These are phyloP conservation scores for Cornus suecica DNA, from an alignment of 148 eudicot species.

Conservation along the genomic window DNA sequence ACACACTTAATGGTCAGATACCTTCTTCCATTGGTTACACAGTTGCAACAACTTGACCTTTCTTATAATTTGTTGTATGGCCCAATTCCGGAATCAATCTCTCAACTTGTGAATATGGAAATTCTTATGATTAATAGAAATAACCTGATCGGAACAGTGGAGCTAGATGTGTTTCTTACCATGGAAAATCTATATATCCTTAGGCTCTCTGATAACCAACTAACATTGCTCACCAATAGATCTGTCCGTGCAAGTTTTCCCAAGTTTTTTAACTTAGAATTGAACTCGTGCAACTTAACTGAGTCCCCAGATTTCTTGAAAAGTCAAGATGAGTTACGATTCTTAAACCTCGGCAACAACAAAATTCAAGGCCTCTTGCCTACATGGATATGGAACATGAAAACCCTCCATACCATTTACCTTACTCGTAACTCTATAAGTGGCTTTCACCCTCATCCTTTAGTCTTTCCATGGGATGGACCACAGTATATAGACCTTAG, in stretches of 20 bases:
- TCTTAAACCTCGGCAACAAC: slow-evolving; percentile 7
- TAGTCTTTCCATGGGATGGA: background rate
- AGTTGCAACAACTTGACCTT: background rate
- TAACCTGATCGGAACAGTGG: slow-evolving; percentile 7
- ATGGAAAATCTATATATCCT: background rate
- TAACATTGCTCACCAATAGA: slow-evolving; percentile 3
- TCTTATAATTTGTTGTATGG: too few species aligned
- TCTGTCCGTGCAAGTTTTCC: background rate
- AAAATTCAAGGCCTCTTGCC: slow-evolving; percentile 21
- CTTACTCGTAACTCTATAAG: slow-evolving; percentile 6
- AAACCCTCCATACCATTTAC: background rate
- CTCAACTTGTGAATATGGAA: background rate
- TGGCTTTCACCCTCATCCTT: slow-evolving; percentile 7
- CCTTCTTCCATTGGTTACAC: too few species aligned
- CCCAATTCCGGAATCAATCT: slow-evolving; percentile 2
- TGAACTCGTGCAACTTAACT: too few species aligned
- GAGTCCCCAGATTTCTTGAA: slow-evolving; percentile 8
- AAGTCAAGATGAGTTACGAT: slow-evolving; percentile 10
- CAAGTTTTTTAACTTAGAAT: background rate
- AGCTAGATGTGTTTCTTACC: slow-evolving; percentile 4
- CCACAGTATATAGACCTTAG: background rate
- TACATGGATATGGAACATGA: slow-evolving; percentile 12
- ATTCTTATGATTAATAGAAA: background rate
- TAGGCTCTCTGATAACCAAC: background rate
- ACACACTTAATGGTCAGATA: slow-evolving; percentile 11